Conservation (phyloP, 2,329 filamentous ascomycete genomes). For the Microcyclospora tardicrescens region DNA sequence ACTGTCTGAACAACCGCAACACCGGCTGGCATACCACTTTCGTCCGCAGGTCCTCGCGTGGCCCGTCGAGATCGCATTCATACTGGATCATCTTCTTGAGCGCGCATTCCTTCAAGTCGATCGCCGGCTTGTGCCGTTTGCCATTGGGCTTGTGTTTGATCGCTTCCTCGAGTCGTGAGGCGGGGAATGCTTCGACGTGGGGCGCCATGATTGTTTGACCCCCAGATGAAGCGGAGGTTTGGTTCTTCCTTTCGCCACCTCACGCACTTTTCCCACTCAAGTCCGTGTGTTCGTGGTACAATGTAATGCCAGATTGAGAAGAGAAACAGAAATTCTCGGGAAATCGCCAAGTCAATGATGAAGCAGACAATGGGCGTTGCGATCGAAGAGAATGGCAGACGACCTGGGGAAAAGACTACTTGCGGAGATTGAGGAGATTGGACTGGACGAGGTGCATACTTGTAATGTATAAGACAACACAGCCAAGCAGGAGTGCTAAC, state of each 20-base stretch:
- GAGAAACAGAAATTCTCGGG: no score
- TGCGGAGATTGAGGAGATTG: conserved; percentile 36
- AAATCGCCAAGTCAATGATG: no score
- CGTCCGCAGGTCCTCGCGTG: conserved; percentile 27
- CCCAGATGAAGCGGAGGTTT: not conserved
- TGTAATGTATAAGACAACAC: no score
- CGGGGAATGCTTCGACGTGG: conserved; percentile 39
- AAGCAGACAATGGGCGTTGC: no score
- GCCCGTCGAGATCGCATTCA: conserved; percentile 42
- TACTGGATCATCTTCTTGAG: conserved; percentile 51
- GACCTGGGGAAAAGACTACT: conserved; percentile 42
- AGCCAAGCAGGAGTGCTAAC: no score
- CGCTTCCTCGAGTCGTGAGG: conserved; percentile 37
- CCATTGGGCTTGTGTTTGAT: conserved; percentile 40
- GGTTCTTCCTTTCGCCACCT: no score
- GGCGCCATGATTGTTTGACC: conserved; percentile 38
- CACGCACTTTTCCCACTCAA: no score
- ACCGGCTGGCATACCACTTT: conserved; percentile 43
- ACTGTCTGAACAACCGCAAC: conserved; percentile 46
- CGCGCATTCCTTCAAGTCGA: conserved; percentile 42
- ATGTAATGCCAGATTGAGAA: no score
- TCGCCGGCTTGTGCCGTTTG: conserved; percentile 39
- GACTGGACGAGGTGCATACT: conserved; percentile 37
- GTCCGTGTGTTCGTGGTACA: no score
- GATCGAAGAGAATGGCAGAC: conserved; percentile 22